Evolutionary conservation across 2,329 filamentous ascomycete species (phyloP).

Genomic region (Trichoderma sp.): DNA sequence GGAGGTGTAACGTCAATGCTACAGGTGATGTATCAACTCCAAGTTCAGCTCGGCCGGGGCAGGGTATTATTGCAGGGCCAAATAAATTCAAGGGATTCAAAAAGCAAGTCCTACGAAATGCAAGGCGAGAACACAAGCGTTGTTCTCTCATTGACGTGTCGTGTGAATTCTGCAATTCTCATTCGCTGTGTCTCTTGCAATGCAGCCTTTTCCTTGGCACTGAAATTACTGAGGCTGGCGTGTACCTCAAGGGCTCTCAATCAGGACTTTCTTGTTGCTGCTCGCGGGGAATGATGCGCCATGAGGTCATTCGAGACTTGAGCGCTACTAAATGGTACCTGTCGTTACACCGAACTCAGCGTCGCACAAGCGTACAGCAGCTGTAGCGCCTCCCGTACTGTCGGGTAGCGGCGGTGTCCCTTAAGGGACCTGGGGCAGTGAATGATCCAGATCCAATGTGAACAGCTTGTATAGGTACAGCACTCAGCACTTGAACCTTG

Average conservation of each 20-base stretch:
- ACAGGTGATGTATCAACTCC: background rate
- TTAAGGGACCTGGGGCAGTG: background rate
- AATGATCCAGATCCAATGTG: background rate
- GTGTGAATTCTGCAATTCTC: background rate
- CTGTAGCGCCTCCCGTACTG: background rate
- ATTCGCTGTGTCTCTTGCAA: background rate
- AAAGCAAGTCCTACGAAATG: background rate
- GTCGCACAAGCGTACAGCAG: background rate
- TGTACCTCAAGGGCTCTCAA: background rate
- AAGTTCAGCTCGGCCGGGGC: background rate
- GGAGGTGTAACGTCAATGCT: background rate
- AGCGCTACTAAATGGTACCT: background rate
- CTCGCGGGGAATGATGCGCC: background rate
- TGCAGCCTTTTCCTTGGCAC: background rate
- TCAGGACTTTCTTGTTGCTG: background rate
- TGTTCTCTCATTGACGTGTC: background rate
- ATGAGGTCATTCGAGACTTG: background rate
- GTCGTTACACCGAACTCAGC: background rate
- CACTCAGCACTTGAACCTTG: background rate
- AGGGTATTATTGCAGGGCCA: background rate
- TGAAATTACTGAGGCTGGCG: background rate
- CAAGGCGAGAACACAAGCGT: background rate
- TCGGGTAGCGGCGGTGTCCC: background rate
- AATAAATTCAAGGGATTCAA: background rate
- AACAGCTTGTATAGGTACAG: background rate